Evolutionary conservation across 2,329 filamentous ascomycete species (phyloP), one percentile per base, ranked within the genome.

Genomic region (Periconia sp.): DNA sequence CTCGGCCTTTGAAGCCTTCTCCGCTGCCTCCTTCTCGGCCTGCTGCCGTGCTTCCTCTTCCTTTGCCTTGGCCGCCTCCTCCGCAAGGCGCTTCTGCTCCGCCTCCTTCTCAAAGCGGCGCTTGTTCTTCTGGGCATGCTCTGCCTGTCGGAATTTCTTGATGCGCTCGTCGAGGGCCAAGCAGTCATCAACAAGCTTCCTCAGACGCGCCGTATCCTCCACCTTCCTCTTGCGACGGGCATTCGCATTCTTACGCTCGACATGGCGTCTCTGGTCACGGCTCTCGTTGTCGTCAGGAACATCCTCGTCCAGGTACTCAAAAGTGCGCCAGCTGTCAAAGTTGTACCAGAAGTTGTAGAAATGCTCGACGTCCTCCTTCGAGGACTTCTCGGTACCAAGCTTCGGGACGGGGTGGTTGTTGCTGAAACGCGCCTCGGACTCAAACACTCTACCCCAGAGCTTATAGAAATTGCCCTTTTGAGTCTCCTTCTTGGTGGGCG

Each of bases 301-400:
- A 69, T 99, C 94, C 79, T 99, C 94, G 68, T 99, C 94, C 46
- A 95, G 88, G 75, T 99, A 99, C 77, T 99, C 94, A 65, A 99
- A 99, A 3, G 88, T 86, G 50, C 94, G 83, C 94, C 94, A 99
- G 73, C 88, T 94, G 81, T 99, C 94, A 64, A 99, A 95, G 81
- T 92, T 95, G 81, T 97, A 99, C 87, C 89, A 99, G 80, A 97
- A 99, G 82, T 99, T 96, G 83, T 99, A 99, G 74, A 99, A 99
- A 40, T 80, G 78, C 68, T 97, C 92, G 33, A 99, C 94, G 7
- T 96, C 86, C 67, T 95, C 89, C 74, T 92, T 89, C 61, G 83
- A 83, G 66, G 88, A 86, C 56, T 95, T 87, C 54, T 89, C 89
- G 66, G 89, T 82, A 51, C 94, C 94, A 45, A 99, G 85, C 60